Conservation (phyloP, 345 rosid species). For the Sonneratia alba region DNA sequence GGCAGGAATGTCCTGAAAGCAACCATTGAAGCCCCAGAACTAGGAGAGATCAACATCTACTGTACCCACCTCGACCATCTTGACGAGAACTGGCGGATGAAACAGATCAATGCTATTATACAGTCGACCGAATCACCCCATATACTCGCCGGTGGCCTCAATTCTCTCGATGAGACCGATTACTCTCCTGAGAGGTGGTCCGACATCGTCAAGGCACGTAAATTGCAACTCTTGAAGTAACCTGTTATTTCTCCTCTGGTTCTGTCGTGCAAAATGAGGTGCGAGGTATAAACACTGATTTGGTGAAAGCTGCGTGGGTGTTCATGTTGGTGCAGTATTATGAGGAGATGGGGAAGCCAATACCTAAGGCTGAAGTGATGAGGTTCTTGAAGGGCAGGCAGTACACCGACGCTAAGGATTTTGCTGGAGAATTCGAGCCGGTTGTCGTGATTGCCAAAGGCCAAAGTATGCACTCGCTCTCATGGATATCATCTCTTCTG, state of each 20-base stretch:
- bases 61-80: constrained; percentile 91
- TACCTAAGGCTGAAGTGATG: constrained; percentile 82
- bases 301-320: no score
- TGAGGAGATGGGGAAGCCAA: constrained; percentile 93
- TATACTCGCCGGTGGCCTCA: constrained; percentile 76
- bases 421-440: constrained; percentile 86
- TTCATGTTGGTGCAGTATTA: constrained; percentile 40
- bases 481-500: background rate
- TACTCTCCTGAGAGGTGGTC: constrained; percentile 80
- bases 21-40: constrained; percentile 57
- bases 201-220: constrained; percentile 65
- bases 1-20: constrained; percentile 81
- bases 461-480: constrained; percentile 42
- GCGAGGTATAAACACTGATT: background rate
- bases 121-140: constrained; percentile 53
- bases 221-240: background rate
- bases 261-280: background rate
- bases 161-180: constrained; percentile 74
- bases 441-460: constrained; percentile 91
- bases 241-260: no score
- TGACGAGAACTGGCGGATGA: constrained; percentile 90
- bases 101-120: constrained; percentile 69
- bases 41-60: constrained; percentile 78
- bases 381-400: constrained; percentile 60
- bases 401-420: constrained; percentile 80